These are phyloP conservation scores for Axilococcus clingmanii DNA, from an alignment of 139 green algal species.

Conservation along the genomic window DNA sequence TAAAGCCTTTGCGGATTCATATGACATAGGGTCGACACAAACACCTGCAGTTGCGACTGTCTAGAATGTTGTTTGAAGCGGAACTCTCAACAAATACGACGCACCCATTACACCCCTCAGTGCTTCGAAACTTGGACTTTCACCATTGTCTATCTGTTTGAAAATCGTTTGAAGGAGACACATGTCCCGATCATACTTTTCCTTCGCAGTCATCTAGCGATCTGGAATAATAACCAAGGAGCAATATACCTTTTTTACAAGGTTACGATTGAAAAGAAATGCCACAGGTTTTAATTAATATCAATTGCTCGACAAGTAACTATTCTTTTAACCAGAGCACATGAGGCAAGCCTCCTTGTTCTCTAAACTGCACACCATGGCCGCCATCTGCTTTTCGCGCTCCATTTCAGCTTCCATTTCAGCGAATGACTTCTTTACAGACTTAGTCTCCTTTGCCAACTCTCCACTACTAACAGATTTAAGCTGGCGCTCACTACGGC, in stretches of 20 bases:
- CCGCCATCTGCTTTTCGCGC: constrained; percentile 61
- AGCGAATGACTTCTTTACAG: constrained; percentile 24
- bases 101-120: neutral
- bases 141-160: no score
- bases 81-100: no score
- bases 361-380: constrained; percentile 84
- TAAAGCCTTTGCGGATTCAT: neutral
- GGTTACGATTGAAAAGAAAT: no score
- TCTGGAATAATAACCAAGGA: no score
- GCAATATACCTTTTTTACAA: no score
- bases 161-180: no score
- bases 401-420: constrained; percentile 26
- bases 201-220: no score
- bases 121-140: neutral
- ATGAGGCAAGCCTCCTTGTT: constrained; percentile 97
- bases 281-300: neutral
- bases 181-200: no score
- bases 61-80: no score
- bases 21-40: neutral
- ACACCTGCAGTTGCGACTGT: no score
- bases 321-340: constrained; percentile 87
- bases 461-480: constrained; percentile 4
- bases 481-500: constrained; percentile 23
- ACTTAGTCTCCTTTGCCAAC: constrained; percentile 70
- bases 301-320: no score